Evolutionary conservation across 2,329 filamentous ascomycete species (phyloP).

Genomic region (Capronia coronata): DNA sequence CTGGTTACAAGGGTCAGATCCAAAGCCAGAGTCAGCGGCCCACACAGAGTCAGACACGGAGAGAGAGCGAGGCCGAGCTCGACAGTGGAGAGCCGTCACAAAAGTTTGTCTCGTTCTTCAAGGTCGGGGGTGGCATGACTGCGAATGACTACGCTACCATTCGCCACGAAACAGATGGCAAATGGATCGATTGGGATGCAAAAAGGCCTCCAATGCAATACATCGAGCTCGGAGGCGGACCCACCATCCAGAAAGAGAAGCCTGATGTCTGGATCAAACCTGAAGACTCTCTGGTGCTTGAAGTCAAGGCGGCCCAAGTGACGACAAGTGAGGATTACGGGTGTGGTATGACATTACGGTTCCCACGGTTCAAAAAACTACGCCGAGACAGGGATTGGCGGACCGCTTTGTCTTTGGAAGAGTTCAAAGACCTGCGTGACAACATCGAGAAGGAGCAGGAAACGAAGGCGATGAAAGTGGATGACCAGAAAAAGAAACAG

Average conservation of each 20-base stretch:
- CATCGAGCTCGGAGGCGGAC: constrained; percentile 72
- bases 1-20: constrained; percentile 39
- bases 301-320: constrained; percentile 80
- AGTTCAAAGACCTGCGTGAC: constrained; percentile 66
- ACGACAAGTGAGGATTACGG: constrained; percentile 71
- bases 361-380: constrained; percentile 79
- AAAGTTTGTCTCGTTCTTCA: constrained; percentile 71
- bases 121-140: constrained; percentile 89
- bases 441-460: constrained; percentile 64
- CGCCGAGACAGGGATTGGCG: constrained; percentile 81
- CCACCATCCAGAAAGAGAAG: constrained; percentile 62
- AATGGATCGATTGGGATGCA: constrained; percentile 81
- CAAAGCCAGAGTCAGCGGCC: constrained; percentile 21
- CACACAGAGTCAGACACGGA: constrained; percentile 24
- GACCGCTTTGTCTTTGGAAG: constrained; percentile 67
- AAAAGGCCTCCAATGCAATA: constrained; percentile 68
- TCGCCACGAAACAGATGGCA: constrained; percentile 75
- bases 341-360: constrained; percentile 70
- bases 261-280: constrained; percentile 94
- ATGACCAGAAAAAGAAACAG: constrained; percentile 57
- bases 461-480: constrained; percentile 44
- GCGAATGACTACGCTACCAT: constrained; percentile 79
- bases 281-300: constrained; percentile 76
- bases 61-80: constrained; percentile 8
- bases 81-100: constrained; percentile 52